Base-by-base conservation (phyloP, 371 early-diverging fungal genomes). In the Coemansia sp. region DNA sequence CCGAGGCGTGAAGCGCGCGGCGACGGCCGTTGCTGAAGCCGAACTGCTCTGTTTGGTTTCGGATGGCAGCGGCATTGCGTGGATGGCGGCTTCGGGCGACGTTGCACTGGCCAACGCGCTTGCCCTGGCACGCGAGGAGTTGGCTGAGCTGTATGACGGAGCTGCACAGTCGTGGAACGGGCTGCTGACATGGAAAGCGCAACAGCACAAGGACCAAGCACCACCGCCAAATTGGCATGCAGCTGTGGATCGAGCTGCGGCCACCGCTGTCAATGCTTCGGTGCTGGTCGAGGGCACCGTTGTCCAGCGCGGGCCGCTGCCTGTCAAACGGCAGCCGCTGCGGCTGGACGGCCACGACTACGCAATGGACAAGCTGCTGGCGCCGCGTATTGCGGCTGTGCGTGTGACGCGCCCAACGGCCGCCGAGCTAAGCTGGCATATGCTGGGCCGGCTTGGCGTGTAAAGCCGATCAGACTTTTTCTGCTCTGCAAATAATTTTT, bases 1-100 rank as follows among this genome's bases (percentile, higher is more conserved):
- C 20, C 4, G 5, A 7, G 50, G 16, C 32, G 26, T 26, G 26
- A 13, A 16, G 40, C 39, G 14, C 3, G 20, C 50, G 5, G 50
- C 59, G 13, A 36, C 55, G 3, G 9, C 38, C 4, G 5, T 32
- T 10, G 35, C 31, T n/a, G 14, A 34, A 5, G 16, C 40, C 10
- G 49, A 59, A 56, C 50, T 64, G 47, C 11, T 43, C 20, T 32
- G 49, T n/a, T 55, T 65, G 26, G 62, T 61, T 10, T 43, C 68
- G 1, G 74, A 73, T 31, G 74, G 74, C 34, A 73, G 74, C 48
- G 74, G 74, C 0, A 57, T 65, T n/a, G 70, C 65, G n/a, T 40
- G 65, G 36, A 3, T 64, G 39, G 20, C 34, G 0, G 43, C 42
- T 6, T 38, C 49, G 9, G n/a, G 47, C 6, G 55, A 31, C 13